Conservation (phyloP, 805 yeast species). For the Sugiyamaella qingdaonensis region DNA sequence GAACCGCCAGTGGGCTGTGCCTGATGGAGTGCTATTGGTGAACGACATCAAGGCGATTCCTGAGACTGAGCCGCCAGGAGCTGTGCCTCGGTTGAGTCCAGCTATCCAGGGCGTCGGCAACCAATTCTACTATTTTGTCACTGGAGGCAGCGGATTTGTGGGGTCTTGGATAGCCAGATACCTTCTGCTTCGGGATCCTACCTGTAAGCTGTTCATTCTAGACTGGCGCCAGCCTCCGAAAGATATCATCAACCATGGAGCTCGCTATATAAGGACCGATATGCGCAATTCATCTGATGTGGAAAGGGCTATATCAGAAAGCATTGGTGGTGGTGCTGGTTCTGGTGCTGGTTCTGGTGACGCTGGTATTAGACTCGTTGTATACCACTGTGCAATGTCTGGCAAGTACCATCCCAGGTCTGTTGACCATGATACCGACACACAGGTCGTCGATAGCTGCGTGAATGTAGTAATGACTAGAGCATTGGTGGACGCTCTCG, state of each 20-base stretch:
- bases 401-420: neutral
- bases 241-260: slow-evolving; percentile 27
- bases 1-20: too few relatives aligned
- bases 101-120: too few relatives aligned
- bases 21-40: too few relatives aligned
- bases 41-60: too few relatives aligned
- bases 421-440: neutral
- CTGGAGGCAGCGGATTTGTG: slow-evolving; percentile 30
- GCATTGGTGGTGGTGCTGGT: too few relatives aligned
- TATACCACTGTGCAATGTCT: neutral
- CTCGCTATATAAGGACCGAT: slow-evolving; percentile 15
- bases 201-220: slow-evolving; percentile 17
- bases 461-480: neutral
- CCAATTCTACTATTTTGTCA: slow-evolving; percentile 19
- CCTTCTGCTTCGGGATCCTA: slow-evolving; percentile 26
- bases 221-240: slow-evolving; percentile 24
- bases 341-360: neutral
- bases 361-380: neutral
- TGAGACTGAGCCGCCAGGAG: too few relatives aligned
- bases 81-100: too few relatives aligned
- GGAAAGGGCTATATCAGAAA: neutral
- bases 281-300: slow-evolving; percentile 4
- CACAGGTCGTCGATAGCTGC: neutral
- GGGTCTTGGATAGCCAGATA: slow-evolving; percentile 33
- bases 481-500: neutral